Base-by-base conservation (phyloP, 2,329 filamentous ascomycete genomes). In the Stemphylium beticola region DNA sequence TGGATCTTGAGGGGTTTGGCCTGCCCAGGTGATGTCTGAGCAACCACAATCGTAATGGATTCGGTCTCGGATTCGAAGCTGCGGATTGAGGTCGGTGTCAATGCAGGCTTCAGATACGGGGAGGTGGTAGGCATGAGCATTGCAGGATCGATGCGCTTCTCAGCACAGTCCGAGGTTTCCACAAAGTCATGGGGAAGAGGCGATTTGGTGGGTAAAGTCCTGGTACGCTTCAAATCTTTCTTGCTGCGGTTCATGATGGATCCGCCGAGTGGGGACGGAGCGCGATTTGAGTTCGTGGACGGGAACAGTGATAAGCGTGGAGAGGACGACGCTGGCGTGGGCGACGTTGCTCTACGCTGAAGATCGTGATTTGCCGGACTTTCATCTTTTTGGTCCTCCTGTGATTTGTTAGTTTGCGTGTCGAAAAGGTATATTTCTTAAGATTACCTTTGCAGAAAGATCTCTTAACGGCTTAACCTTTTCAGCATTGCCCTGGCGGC, bases 401-500 rank as follows among this genome's bases (percentile, higher is more conserved):
- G 34, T 64, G 24, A 53, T 14, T 41, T 55, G 50, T 64, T 44
- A 51, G 64, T 44, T 29, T 29, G n/a, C 11, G 18, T 14, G 12
- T 36, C 12, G 9, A 11, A 14, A 29, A 20, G 15, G 12, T 11
- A 3, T 15, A 12, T 12, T n/a, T 10, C 9, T 17, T 11, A 20
- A 41, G 4, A 17, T n/a, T 64, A 76, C 74, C 68, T 74, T 71
- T 26, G 64, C 57, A 11, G 69, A 61, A 9, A 75, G 61, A 39
- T 66, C 67, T 15, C 67, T 68, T 17, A 75, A 51, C 18, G 71
- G 70, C 48, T 73, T 76, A 42, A 70, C 51, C 48, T 64, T 72
- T 15, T 76, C 72, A 20, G 63, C 39, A 47, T 70, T 72, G 18
- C 66, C 71, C 52, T 76, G 73, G 17, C 75, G 68, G 51, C 75